Conservation (phyloP, 768 basidiomycete species). For the Pleurotus giganteus region DNA sequence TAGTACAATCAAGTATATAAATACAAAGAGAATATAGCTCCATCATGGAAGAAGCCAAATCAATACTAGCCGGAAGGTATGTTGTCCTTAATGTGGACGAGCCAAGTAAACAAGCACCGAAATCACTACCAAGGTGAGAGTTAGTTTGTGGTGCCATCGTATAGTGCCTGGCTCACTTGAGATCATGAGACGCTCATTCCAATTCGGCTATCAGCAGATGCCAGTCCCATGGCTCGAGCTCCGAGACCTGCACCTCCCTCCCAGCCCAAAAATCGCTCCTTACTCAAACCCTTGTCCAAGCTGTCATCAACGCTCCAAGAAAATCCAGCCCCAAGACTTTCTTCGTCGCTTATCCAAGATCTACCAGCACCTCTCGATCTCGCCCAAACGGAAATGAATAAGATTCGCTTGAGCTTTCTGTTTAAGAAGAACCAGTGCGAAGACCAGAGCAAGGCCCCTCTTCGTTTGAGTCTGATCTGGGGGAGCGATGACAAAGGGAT, state of each 20-base stretch:
- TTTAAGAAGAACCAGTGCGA: conserved; percentile 98
- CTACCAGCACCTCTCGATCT: conserved; percentile 59
- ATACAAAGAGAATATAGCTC: conserved; percentile 1
- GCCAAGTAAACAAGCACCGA: background rate
- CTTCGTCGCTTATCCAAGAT: conserved; percentile 51
- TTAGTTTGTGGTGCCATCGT: background rate
- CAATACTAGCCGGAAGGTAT: background rate
- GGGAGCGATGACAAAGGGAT: conserved; percentile 33
- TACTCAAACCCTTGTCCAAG: conserved; percentile 32
- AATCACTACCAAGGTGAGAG: background rate
- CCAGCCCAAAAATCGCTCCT: conserved; percentile 78
- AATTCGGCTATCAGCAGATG: background rate
- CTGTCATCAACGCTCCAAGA: conserved; percentile 2
- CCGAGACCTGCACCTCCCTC: conserved; percentile 76
- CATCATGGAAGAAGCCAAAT: background rate
- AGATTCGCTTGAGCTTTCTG: conserved; percentile 85
- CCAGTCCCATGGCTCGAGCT: conserved; percentile 76
- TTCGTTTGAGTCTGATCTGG: conserved; percentile 52
- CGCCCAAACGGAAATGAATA: conserved; percentile 93
- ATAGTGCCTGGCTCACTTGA: background rate
- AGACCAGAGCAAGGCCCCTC: conserved; percentile 89
- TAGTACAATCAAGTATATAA: background rate
- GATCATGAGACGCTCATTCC: background rate
- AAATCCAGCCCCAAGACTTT: conserved; percentile 29
- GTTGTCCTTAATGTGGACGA: background rate